These are phyloP conservation scores for Grosmannia huntii DNA, from an alignment of 2,329 filamentous ascomycete species.

Conservation along the genomic window DNA sequence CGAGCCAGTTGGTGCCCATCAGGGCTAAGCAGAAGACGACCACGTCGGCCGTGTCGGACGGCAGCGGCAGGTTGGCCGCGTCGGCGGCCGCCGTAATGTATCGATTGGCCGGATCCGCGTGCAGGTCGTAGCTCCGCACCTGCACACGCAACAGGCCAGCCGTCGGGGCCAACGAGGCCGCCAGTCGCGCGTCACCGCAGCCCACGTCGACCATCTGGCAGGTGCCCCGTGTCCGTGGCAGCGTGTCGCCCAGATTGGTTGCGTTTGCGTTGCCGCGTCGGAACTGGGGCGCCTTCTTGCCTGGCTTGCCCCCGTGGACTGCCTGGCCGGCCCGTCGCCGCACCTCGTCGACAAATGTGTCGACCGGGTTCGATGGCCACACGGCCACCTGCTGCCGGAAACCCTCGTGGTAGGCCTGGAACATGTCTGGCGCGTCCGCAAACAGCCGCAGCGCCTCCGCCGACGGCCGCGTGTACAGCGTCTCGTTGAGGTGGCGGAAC, in stretches of 20 bases:
- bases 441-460: conserved; percentile 74
- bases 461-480: conserved; percentile 86
- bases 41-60: conserved; percentile 65
- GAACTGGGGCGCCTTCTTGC: not conserved
- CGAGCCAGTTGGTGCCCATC: conserved; percentile 98
- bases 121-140: conserved; percentile 77
- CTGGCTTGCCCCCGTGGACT: not conserved
- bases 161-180: conserved; percentile 51
- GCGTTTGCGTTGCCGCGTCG: not conserved
- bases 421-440: conserved; percentile 77
- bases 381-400: conserved; percentile 91
- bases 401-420: conserved; percentile 88
- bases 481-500: conserved; percentile 95
- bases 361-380: conserved; percentile 94
- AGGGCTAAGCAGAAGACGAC: conserved; percentile 91
- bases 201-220: conserved; percentile 84
- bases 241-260: conserved; percentile 25
- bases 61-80: conserved; percentile 69
- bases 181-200: conserved; percentile 81
- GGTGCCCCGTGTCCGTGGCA: conserved; percentile 59
- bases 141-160: conserved; percentile 56
- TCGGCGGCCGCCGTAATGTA: conserved; percentile 76
- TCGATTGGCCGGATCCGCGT: conserved; percentile 37
- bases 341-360: conserved; percentile 67
- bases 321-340: conserved; percentile 41